phyloP scores from a whole-genome alignment of 768 basidiomycete genomes.

The Panaeolus papilionaceus region DNA sequence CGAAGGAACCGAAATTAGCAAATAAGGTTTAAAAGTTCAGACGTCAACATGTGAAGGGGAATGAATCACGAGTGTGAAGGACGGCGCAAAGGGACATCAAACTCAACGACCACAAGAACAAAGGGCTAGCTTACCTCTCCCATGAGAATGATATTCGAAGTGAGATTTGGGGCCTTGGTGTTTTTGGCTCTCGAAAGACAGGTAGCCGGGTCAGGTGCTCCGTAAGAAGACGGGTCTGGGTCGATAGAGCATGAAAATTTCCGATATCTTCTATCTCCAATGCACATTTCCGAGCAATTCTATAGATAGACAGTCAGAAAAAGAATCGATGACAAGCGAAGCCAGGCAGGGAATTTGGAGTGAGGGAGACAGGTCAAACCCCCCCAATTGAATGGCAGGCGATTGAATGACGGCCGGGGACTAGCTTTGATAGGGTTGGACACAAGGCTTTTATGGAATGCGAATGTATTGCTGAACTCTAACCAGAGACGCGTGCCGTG shows the following conservation, averaged over 20 bases:
- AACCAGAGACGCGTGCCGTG: not conserved
- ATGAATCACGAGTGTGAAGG: not conserved
- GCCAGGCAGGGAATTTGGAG: not conserved
- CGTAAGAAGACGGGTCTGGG: not conserved
- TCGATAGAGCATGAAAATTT: slow-evolving; percentile 20
- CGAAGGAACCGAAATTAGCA: slow-evolving; percentile 21
- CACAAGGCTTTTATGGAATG: not conserved
- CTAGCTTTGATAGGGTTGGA: not conserved
- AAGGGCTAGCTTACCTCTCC: slow-evolving; percentile 46
- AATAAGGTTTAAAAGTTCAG: slow-evolving; percentile 13
- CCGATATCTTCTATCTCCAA: slow-evolving; percentile 27
- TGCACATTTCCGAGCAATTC: slow-evolving; percentile 24
- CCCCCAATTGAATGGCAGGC: slow-evolving; percentile 5
- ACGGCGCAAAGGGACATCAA: not conserved
- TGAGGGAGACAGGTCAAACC: not conserved
- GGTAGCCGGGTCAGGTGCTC: not conserved
- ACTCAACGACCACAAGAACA: slow-evolving; percentile 1
- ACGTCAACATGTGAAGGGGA: not conserved
- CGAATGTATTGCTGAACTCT: not conserved
- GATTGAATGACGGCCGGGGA: not conserved
- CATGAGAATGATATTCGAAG: slow-evolving; percentile 30
- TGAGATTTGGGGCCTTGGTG: slow-evolving; percentile 5
- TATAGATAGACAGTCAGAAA: slow-evolving; percentile 20
- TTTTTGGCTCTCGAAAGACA: not conserved
- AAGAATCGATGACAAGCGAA: not conserved